Evolutionary conservation across 352 stramenopile species (phyloP), one percentile per base, ranked within the genome.

Genomic region (Discostella stelligera): DNA sequence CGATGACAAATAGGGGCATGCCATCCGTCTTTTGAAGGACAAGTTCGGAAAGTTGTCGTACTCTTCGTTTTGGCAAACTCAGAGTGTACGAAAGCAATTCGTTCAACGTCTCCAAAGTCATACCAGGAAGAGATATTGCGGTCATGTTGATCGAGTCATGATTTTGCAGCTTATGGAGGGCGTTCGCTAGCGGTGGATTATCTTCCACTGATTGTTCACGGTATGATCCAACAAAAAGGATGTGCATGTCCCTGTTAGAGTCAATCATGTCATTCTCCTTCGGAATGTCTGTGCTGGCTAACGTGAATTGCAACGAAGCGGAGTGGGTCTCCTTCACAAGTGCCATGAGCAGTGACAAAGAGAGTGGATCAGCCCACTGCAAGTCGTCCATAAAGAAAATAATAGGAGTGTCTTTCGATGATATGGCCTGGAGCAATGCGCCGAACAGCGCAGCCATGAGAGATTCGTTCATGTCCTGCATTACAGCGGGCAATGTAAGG

Each of bases 1-100:
- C 67, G 53, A 68, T 68, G 1, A 75, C 50, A 52, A 68, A 58
- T 3, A 75, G 59, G 18, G 49, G 39, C 16, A 61, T 18, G 8
- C 67, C 67, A 62, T 75, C 67, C 11, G 55, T 75, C 37, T 75
- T 75, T 21, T 75, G 67, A 2, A 75, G 25, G 11, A 75, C 50
- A 63, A 68, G 48, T 37, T 75, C 67, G 18, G 67, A 61, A 1
- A 75, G 32, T 5, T 25, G 44, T 14, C 39, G 59, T 5, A 52
- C 60, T 46, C 56, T 67, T 23, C 67, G 30, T 3, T 53, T 14
- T 14, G 67, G 67, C 21, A 75, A 9, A 46, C 56, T 62, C 0
- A 75, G 37, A 61, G 49, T 63, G 18, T 68, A 27, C 16, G 67
- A 75, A 0, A 75, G 41, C 30, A 75, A 68, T n/a, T 44, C 16